A percentile compares a stretch with the other conserved stretches of the same genome.
Evolutionary conservation across 139 green algal species (phyloP).

Genomic region (Gonium pectorale): DNA sequence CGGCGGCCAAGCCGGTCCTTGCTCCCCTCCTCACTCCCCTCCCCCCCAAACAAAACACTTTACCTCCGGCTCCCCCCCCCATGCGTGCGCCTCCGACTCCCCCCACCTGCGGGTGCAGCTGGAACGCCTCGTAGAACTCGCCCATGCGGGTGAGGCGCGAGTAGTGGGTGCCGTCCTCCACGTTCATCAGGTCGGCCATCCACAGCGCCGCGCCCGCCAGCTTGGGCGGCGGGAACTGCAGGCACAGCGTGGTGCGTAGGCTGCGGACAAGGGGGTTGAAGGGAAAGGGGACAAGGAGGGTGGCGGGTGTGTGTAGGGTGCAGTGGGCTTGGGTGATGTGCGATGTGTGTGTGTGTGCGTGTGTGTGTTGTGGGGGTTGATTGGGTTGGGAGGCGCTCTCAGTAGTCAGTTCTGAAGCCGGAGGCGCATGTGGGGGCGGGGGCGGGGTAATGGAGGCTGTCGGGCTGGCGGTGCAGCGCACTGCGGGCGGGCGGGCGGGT

Average conservation of each 20-base stretch:
- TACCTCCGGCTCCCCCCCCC: neutral
- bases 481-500: no score
- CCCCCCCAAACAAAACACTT: no score
- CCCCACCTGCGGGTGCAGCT: slow-evolving; percentile 7
- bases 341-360: neutral
- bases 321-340: neutral
- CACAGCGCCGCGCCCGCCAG: slow-evolving; percentile 49
- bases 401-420: no score
- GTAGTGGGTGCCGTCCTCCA: neutral
- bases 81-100: neutral
- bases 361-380: no score
- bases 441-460: no score
- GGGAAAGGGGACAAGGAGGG: neutral
- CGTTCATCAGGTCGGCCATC: slow-evolving; percentile 42
- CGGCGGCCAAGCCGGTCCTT: no score
- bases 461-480: no score
- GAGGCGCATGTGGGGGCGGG: no score
- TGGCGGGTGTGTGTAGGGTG: no score
- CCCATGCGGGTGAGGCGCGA: neutral
- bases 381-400: no score
- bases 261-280: slow-evolving; percentile 24
- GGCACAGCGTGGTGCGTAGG: slow-evolving; percentile 56
- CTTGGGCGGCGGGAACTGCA: slow-evolving; percentile 56
- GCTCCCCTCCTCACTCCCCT: no score
- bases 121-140: slow-evolving; percentile 16